phyloP scores from a whole-genome alignment of 768 basidiomycete species.

The Pulveroboletus ravenelii region DNA sequence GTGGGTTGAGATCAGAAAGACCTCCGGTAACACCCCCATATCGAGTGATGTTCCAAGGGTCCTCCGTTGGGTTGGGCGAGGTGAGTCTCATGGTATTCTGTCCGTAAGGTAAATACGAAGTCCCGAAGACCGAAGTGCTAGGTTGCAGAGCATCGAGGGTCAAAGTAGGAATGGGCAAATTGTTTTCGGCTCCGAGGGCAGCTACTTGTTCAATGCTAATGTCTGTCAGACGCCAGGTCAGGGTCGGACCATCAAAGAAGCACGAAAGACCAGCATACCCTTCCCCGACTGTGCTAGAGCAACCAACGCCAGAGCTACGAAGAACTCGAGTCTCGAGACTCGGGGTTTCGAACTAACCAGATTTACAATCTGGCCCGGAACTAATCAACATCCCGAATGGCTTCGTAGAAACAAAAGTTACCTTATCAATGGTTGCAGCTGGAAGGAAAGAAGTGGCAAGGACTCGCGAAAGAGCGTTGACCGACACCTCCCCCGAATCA shows the following conservation, averaged over 20 bases:
- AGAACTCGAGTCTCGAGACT: conserved; percentile 88
- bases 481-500: conserved; percentile 71
- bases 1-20: conserved; percentile 23
- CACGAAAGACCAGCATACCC: conserved; percentile 41
- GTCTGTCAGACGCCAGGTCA: conserved; percentile 39
- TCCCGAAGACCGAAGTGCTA: conserved; percentile 47
- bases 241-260: background rate
- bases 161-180: conserved; percentile 68
- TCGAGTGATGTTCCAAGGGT: conserved; percentile 57
- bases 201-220: conserved; percentile 81
- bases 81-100: conserved; percentile 43
- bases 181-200: conserved; percentile 69
- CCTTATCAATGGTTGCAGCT: conserved; percentile 79
- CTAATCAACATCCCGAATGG: conserved; percentile 3
- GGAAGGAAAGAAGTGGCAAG: conserved; percentile 74
- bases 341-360: conserved; percentile 75
- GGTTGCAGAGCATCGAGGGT: conserved; percentile 56
- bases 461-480: conserved; percentile 77
- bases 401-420: conserved; percentile 24
- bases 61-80: conserved; percentile 54
- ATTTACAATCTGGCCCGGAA: conserved; percentile 68
- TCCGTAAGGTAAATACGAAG: conserved; percentile 38
- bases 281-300: conserved; percentile 80
- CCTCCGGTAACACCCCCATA: conserved; percentile 30
- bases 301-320: conserved; percentile 83